Conservation (phyloP, 108 stramenopile genomes). For the Cyclotella choctawhatcheeana region DNA sequence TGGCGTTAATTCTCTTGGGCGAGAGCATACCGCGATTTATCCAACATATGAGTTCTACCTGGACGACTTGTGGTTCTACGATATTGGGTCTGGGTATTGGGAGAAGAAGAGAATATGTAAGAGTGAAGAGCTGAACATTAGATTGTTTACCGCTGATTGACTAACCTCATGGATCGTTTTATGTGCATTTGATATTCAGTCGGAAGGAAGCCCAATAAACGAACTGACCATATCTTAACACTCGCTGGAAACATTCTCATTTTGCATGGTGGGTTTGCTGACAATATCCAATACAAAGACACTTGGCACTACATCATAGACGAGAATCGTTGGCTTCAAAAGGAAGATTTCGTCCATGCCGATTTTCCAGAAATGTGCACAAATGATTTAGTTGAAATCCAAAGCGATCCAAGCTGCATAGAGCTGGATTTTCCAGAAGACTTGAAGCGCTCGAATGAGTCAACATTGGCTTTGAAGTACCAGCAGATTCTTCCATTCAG, state of each 20-base stretch:
- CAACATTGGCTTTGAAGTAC: conserved; percentile 44
- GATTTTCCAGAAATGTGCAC: conserved; percentile 74
- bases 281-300: conserved; percentile 80
- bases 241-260: conserved; percentile 55
- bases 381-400: conserved; percentile 59
- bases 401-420: conserved; percentile 57
- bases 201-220: conserved; percentile 31
- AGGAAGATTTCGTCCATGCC: conserved; percentile 70
- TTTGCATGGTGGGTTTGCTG: conserved; percentile 72
- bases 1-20: conserved; percentile 37
- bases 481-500: conserved; percentile 50
- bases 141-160: neutral
- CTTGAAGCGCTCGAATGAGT: conserved; percentile 44
- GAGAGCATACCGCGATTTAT: conserved; percentile 51
- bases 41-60: conserved; percentile 72
- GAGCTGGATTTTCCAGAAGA: conserved; percentile 57
- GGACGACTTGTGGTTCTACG: conserved; percentile 82
- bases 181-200: neutral
- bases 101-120: conserved; percentile 49
- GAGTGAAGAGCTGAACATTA: neutral
- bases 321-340: conserved; percentile 71
- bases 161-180: neutral
- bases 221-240: conserved; percentile 43
- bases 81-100: conserved; percentile 63
- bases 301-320: conserved; percentile 84